Evolutionary conservation across 192 early-diverging fungal species (phyloP), one percentile per base, ranked within the genome.

Genomic region (Coemansia reversa): DNA sequence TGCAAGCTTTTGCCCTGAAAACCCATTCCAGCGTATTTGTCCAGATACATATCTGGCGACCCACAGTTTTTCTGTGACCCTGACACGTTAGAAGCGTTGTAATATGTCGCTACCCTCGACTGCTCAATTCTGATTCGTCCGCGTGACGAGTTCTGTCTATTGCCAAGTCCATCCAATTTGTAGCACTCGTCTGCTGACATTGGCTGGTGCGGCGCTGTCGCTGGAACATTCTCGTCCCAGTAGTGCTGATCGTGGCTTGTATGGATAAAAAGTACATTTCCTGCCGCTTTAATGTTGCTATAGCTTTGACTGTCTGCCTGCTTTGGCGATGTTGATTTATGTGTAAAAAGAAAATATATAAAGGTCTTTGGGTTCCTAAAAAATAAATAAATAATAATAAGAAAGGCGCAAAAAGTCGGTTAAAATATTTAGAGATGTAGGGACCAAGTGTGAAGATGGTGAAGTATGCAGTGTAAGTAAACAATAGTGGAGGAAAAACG

Each of bases 261-360:
- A 16, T 76, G 63, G 0, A 63, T 60, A 2, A 67, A 55, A 19
- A 70, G 51, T 12, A 62, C 74, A 47, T 58, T 66, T 29, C 60
- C 50, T 7, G 27, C 53, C 2, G 59, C 24, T 19, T 35, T 32
- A 32, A 32, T 35, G 1, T 49, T 30, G 64, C 32, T 18, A 50
- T 66, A 55, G n/a, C 14, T 19, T 30, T 65, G 58, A 25, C 60
- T 57, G 60, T 66, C 48, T 49, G 35, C 32, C n/a, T 51, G 2
- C 11, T 57, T 18, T 0, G 55, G 25, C 32, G 49, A 23, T 19
- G 27, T 51, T 3, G 54, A 20, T 28, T 58, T 30, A 11, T 51
- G 4, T 16, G 51, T n/a, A 49, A 27, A n/a, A 55, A 14, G 42
- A 19, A 55, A 55, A 32, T n/a, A n/a, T n/a, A n/a, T n/a, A n/a